Percentiles rank a stretch among this genome's conserved stretches.
Conservation (phyloP, 805 yeast species). For the Kregervanrija fluxuum region DNA sequence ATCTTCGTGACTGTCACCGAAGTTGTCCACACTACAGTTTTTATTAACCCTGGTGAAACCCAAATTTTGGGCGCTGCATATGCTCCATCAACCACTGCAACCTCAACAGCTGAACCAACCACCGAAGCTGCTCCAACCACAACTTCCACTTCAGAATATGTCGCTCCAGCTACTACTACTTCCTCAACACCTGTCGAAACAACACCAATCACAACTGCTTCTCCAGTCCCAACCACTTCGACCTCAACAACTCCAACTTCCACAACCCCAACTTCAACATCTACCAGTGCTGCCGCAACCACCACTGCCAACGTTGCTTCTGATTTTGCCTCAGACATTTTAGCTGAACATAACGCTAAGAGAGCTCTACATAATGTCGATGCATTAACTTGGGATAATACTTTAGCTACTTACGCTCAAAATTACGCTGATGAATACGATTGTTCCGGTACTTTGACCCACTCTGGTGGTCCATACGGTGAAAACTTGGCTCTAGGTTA, state of each 20-base stretch:
- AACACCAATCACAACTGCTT: constrained; percentile 11
- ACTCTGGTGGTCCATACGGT: constrained; percentile 64
- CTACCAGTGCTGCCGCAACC: constrained; percentile 14
- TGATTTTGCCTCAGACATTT: constrained; percentile 30
- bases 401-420: constrained; percentile 49
- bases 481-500: constrained; percentile 74
- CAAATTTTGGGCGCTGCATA: constrained; percentile 11
- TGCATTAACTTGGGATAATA: constrained; percentile 48
- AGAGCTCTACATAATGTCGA: constrained; percentile 49
- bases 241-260: constrained; percentile 8
- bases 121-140: constrained; percentile 4
- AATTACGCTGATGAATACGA: constrained; percentile 46
- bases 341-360: constrained; percentile 54
- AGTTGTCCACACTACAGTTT: constrained; percentile 17
- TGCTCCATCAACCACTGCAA: constrained; percentile 4
- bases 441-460: constrained; percentile 55
- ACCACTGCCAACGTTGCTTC: constrained; percentile 13
- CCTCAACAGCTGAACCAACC: background rate
- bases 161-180: constrained; percentile 9
- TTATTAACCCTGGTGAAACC: constrained; percentile 14
- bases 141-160: constrained; percentile 4
- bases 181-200: constrained; percentile 7
- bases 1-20: constrained; percentile 17
- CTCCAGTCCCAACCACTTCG: constrained; percentile 8
- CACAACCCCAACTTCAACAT: constrained; percentile 12